phyloP scores from a whole-genome alignment of 2,329 filamentous ascomycete genomes.

The Teratosphaeria nubilosa region DNA sequence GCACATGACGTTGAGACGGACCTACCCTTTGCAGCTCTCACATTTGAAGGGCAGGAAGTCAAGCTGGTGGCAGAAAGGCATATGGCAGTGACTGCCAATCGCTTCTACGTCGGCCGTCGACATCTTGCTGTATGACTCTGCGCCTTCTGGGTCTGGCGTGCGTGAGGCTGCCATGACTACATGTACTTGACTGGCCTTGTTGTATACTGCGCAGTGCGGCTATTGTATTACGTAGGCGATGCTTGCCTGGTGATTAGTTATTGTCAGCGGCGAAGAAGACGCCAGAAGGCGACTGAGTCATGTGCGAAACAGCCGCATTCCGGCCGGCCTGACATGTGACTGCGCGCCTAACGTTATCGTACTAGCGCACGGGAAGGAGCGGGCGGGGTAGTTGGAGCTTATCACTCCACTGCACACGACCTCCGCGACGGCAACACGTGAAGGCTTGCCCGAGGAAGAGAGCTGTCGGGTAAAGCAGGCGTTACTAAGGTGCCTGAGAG shows the following conservation, averaged over 20 bases:
- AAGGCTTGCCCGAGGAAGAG: background rate
- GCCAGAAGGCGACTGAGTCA: background rate
- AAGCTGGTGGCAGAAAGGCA: constrained; percentile 82
- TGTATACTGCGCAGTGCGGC: background rate
- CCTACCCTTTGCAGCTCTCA: constrained; percentile 63
- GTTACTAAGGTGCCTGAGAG: background rate
- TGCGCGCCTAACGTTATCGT: no score
- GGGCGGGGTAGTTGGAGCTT: background rate
- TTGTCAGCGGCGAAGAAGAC: constrained; percentile 2
- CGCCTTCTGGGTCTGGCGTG: background rate
- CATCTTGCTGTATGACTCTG: constrained; percentile 57
- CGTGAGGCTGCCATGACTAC: constrained; percentile 3
- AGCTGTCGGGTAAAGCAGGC: background rate
- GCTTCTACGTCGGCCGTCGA: constrained; percentile 68
- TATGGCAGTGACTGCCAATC: constrained; percentile 84
- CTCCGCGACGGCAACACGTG: background rate
- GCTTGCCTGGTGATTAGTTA: background rate
- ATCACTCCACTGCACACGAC: background rate
- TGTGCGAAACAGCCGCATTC: background rate
- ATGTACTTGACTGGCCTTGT: background rate
- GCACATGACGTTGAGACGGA: background rate
- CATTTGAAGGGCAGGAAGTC: constrained; percentile 95
- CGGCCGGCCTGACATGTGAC: background rate
- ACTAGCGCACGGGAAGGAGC: background rate
- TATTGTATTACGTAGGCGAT: background rate